Evolutionary conservation across 2,329 filamentous ascomycete genomes (phyloP), one percentile per base, ranked within the genome.

Genomic region (Lecanicillium sp.): DNA sequence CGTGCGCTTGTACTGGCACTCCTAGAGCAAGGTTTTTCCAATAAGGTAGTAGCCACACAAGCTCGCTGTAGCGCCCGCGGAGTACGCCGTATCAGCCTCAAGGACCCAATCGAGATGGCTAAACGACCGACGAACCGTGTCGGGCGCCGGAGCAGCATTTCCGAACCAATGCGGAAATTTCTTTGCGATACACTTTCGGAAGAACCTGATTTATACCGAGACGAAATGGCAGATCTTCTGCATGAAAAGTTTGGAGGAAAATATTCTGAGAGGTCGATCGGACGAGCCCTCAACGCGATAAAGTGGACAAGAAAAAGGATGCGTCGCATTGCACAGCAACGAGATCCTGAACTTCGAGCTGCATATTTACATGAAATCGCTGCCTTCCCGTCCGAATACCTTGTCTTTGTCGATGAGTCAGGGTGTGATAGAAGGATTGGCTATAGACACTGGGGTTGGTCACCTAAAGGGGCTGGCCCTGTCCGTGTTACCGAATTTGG

Each of bases 401-500:
- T 60, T 20, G 50, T 62, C 18, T 62, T 51, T 42, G 49, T 59
- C 16, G 53, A 63, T 43, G 49, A 64, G 46, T 60, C 58, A 37
- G 52, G 57, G 5, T 58, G 49, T 44, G 54, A 63, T 44, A 57
- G 56, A 46, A 48, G 50, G 9, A 46, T 50, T 33, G 52, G 58
- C 9, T 56, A 52, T 39, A 46, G 59, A 37, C 47, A 53, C 13
- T 59, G 42, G 48, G 19, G 52, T 7, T 65, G 54, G 59, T 55
- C 58, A 39, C 58, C 53, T 9, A 43, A 43, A 12, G 52, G 55
- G 8, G 40, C 45, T n/a, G 48, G 47, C 13, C 52, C 51, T 5
- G 43, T 50, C 4, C 37, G 56, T 43, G 37, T 51, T 5, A 43
- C 43, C 17, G 38, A 28, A 33, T 51, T 54, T 30, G 37, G 48